Conservation (phyloP, 192 early-diverging fungal species). For the Podila minutissima region DNA sequence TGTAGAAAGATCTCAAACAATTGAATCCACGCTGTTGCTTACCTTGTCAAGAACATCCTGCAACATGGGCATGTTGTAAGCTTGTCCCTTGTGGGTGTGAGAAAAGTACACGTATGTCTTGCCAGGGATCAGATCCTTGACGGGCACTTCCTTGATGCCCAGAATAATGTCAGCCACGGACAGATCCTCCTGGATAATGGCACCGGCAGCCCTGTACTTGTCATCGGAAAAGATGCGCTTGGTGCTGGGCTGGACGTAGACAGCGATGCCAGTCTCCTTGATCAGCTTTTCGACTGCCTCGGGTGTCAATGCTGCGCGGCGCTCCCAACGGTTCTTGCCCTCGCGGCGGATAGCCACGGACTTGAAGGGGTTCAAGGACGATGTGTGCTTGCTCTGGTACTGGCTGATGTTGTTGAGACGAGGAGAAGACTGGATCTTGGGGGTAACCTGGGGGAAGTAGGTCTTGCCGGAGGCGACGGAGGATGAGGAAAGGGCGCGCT, state of each 20-base stretch:
- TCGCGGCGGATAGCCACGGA: slow-evolving; percentile 90
- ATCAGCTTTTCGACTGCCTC: slow-evolving; percentile 86
- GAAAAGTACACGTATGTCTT: slow-evolving; percentile 97
- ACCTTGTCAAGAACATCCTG: slow-evolving; percentile 91
- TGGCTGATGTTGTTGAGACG: slow-evolving; percentile 29
- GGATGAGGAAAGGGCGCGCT: slow-evolving; percentile 24
- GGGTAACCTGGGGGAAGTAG: slow-evolving; percentile 33
- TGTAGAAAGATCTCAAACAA: not conserved
- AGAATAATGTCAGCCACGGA: slow-evolving; percentile 89
- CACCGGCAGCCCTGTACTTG: slow-evolving; percentile 86
- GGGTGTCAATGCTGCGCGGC: slow-evolving; percentile 91
- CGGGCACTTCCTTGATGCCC: slow-evolving; percentile 97
- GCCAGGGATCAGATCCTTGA: slow-evolving; percentile 78
- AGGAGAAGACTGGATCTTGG: slow-evolving; percentile 22
- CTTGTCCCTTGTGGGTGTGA: slow-evolving; percentile 97
- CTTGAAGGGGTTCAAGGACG: slow-evolving; percentile 46
- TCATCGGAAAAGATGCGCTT: slow-evolving; percentile 92
- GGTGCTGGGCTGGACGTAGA: slow-evolving; percentile 92
- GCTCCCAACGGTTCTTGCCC: slow-evolving; percentile 98
- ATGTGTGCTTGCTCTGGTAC: slow-evolving; percentile 40
- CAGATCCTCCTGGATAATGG: slow-evolving; percentile 87
- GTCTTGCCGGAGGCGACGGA: slow-evolving; percentile 22
- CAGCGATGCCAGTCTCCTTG: slow-evolving; percentile 81
- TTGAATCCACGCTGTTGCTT: not conserved
- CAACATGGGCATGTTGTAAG: slow-evolving; percentile 93